Evolutionary conservation across 2,329 filamentous ascomycete species (phyloP).

Genomic region (Cadophora luteo-olivacea): DNA sequence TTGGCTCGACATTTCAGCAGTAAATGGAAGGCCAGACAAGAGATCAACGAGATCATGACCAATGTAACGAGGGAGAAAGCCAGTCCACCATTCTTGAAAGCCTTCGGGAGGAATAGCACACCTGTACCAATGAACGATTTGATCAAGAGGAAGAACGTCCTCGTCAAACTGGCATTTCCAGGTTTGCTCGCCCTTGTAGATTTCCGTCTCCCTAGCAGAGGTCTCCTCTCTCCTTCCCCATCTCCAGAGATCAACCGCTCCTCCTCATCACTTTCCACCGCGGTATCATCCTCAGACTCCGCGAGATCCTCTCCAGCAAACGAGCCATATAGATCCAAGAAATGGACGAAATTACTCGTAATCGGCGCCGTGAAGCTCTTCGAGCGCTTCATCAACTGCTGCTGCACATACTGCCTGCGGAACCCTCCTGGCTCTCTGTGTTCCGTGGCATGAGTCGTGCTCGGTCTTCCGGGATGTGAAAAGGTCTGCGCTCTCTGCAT

Average conservation of each 20-base stretch:
- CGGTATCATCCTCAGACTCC: conserved; percentile 60
- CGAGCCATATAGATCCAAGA: conserved; percentile 90
- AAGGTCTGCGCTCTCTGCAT: conserved; percentile 70
- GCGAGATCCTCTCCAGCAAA: conserved; percentile 96
- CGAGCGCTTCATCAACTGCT: conserved; percentile 35
- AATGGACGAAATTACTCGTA: conserved; percentile 91
- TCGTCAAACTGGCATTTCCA: conserved; percentile 75
- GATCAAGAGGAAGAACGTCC: conserved; percentile 83
- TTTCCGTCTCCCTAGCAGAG: conserved; percentile 74
- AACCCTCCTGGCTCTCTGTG: conserved; percentile 59
- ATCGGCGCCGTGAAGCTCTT: conserved; percentile 63
- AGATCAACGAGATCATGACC: conserved; percentile 88
- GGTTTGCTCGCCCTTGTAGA: conserved; percentile 69
- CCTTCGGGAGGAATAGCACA: conserved; percentile 87
- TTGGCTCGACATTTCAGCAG: conserved; percentile 72
- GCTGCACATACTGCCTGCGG: conserved; percentile 57
- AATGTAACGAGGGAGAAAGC: conserved; percentile 90
- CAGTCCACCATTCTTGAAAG: conserved; percentile 95
- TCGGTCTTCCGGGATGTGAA: conserved; percentile 54
- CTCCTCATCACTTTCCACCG: conserved; percentile 60
- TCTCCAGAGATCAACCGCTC: conserved; percentile 63
- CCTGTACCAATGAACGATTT: conserved; percentile 98
- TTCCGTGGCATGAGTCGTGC: conserved; percentile 49
- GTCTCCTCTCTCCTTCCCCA: conserved; percentile 78
- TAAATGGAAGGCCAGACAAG: conserved; percentile 89